These are phyloP conservation scores for Pythium pyrilobum DNA, from an alignment of 352 stramenopile species.

Conservation along the genomic window DNA sequence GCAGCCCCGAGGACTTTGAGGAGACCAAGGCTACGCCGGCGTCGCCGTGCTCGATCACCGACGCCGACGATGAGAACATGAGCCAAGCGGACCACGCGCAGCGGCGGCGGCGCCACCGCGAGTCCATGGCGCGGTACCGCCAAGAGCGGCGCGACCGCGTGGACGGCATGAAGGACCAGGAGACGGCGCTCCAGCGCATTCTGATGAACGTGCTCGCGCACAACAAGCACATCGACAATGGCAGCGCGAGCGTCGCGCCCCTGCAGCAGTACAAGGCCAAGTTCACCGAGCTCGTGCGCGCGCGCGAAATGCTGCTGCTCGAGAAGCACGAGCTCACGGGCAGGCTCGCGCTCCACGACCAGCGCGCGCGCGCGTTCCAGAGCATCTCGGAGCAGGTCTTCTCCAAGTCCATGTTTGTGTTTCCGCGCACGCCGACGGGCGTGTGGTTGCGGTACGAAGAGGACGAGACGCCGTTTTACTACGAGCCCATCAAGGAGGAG, in stretches of 20 bases:
- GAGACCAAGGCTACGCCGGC: background rate
- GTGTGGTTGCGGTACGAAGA: conserved; percentile 18
- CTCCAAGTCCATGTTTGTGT: conserved; percentile 18
- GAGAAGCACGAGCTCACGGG: conserved; percentile 4
- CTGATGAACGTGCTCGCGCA: conserved; percentile 13
- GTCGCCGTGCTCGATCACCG: conserved; percentile 1
- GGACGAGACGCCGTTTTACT: conserved; percentile 21
- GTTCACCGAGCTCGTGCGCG: conserved; percentile 17
- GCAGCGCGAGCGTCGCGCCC: background rate
- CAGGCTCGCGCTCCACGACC: conserved; percentile 1
- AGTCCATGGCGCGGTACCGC: conserved; percentile 19
- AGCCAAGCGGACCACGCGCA: background rate
- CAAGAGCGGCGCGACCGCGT: conserved; percentile 14
- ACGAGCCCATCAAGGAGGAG: conserved; percentile 11
- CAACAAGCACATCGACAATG: conserved; percentile 12
- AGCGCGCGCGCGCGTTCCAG: conserved; percentile 14
- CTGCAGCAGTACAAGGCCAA: conserved; percentile 2
- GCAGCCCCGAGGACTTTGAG: background rate
- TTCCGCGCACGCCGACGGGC: conserved; percentile 11
- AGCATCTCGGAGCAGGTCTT: conserved; percentile 18
- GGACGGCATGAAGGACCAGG: conserved; percentile 9
- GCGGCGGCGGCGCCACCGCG: conserved; percentile 9
- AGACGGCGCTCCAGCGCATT: conserved; percentile 9
- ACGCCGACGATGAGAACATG: no score
- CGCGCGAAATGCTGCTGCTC: conserved; percentile 8